Evolutionary conservation across 108 stramenopile species (phyloP).

Genomic region (Skeletonema potamos): DNA sequence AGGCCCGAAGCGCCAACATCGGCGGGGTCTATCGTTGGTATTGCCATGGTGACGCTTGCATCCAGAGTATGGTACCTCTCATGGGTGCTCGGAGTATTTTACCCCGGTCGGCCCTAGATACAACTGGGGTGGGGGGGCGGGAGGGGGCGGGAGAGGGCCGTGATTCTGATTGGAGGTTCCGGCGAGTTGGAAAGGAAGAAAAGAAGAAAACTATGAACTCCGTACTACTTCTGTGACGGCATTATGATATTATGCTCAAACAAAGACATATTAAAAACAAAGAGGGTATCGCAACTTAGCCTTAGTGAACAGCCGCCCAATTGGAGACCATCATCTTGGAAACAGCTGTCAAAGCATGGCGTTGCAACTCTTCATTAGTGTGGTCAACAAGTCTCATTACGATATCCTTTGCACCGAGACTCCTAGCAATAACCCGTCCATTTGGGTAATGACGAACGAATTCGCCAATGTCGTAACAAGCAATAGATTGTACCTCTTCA

Average conservation of each 20-base stretch:
- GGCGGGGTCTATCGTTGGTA: conserved; percentile 11
- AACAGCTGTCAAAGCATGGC: conserved; percentile 93
- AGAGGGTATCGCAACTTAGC: no score
- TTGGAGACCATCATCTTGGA: conserved; percentile 97
- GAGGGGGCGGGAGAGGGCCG: no score
- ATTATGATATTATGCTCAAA: no score
- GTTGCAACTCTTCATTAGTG: conserved; percentile 90
- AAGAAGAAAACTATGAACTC: no score
- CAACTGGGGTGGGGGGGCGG: no score
- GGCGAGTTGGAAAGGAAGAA: no score
- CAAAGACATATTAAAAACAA: no score
- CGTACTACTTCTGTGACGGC: no score
- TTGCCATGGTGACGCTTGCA: background rate
- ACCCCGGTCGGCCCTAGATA: no score
- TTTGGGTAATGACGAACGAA: conserved; percentile 97
- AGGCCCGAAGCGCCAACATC: conserved; percentile 36
- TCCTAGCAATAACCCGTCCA: conserved; percentile 84
- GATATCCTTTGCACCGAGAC: conserved; percentile 92
- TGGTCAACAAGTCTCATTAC: conserved; percentile 94
- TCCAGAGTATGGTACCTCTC: no score
- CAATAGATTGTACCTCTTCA: conserved; percentile 92
- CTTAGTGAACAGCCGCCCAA: conserved; percentile 53
- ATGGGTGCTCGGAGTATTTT: no score
- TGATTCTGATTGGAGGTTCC: no score
- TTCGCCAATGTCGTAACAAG: conserved; percentile 97